Base-by-base conservation (phyloP, 176 grass and related monocot species). In the Dendrocalamus sinicus region DNA sequence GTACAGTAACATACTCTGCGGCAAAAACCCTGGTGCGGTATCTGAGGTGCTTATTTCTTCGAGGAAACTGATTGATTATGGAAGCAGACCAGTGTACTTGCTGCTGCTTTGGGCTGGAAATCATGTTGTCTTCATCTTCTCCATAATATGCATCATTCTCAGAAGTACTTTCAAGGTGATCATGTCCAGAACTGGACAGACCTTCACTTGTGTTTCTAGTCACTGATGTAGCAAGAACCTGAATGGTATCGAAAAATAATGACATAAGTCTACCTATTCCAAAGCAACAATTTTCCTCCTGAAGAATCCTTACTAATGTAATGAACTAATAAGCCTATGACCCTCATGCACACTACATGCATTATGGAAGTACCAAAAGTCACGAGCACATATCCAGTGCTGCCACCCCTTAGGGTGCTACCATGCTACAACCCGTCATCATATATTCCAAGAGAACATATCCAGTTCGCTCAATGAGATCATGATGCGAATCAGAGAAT, bases 101-200 rank as follows among this genome's bases (percentile, higher is more conserved):
- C 62, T 90, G 91, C 87, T 88, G 83, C 70, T 94, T 94, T 61
- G 86, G 88, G 54, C 86, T 89, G 39, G 89, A 86, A 68, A 98
- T 98, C 96, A 98, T 98, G 61, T 81, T 89, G 82, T 95, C 90
- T 67, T 98, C 96, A 87, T 98, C 96, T 87, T 94, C 96, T 86
- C 91, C 91, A 80, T 90, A 89, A 58, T 91, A 77, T 68, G 74
- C 30, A 79, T 92, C 91, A 89, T 73, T 86, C 80, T 98, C 93
- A 75, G 78, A 75, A 41, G 73, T 77, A 84, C 78, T 84, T 74
- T 92, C 83, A 80, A 75, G 7, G 48, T 86, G 66, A 83, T 88
- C 86, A 81, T 87, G 87, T 35, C 86, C 85, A 74, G 93, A 93
- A 87, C 79, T 71, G 41, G 85, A 80, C 41, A 88, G 67, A 64